Base-by-base conservation (phyloP, 257 asterid species). In the Euphrasia confusa region DNA sequence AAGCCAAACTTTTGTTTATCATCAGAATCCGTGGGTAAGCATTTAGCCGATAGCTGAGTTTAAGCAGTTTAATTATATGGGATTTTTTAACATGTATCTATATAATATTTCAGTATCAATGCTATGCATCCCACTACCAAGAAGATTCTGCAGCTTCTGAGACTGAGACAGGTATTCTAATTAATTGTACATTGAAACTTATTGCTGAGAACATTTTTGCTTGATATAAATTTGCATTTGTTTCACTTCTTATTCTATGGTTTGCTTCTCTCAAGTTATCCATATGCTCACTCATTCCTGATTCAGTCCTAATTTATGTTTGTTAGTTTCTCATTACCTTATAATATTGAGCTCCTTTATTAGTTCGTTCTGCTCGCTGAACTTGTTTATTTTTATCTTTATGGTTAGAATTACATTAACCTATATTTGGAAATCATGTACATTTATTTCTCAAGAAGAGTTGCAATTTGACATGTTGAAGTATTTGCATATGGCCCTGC, bases 101-200 rank as follows among this genome's bases (percentile, higher is more conserved):
- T 14, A 7, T 10, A 7, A 49, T 30, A 0, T 68, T 81, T 63
- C 75, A 86, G 95, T 8, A 84, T 86, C 57, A 86, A 86, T 39
- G 92, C 95, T 0, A 84, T 84, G 80, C 89, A 80, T 24, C 95
- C 95, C 0, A 70, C 53, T 27, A 81, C 92, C 9, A 86, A 86
- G 80, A 86, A 86, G 66, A 86, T 86, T 15, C 68, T 86, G 57
- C 95, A 83, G 81, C 89, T 86, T 54, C 75, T 86, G 45, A 74
- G 89, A 44, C 48, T 86, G 74, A 72, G 89, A 3, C 92, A 86
- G 92, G 92, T 86, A 63, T 45, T 18, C 4, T 33, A 2, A 12
- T n/a, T 9, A 30, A 11, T 5, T 52, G 10, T 27, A 24, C 28
- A 2, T 15, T 3, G 17, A 11, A 24, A 24, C 14, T n/a, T 54